Conservation (phyloP, 805 yeast genomes). For the Candida nonsorbophila region DNA sequence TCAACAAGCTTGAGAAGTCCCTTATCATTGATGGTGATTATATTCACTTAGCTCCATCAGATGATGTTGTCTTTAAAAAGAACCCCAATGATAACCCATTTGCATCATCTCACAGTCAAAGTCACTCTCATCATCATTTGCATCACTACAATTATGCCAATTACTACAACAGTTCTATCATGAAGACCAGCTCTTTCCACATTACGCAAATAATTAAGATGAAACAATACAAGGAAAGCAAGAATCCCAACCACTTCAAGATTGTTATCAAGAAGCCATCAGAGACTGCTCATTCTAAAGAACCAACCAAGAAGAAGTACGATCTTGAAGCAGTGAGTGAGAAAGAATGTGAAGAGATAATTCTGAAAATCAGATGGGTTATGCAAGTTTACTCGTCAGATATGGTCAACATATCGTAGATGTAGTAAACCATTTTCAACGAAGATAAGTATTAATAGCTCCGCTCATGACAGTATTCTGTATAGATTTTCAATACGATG, state of each 20-base stretch:
- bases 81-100: slow-evolving; percentile 28
- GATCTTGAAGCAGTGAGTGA: slow-evolving; percentile 73
- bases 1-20: slow-evolving; percentile 74
- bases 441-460: no score
- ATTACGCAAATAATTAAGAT: slow-evolving; percentile 69
- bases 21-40: slow-evolving; percentile 93
- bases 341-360: slow-evolving; percentile 66
- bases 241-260: slow-evolving; percentile 76
- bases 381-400: slow-evolving; percentile 43
- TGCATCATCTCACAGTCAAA: slow-evolving; percentile 12
- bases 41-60: slow-evolving; percentile 81
- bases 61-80: slow-evolving; percentile 49
- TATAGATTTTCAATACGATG: no score
- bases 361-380: slow-evolving; percentile 59
- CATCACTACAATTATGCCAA: slow-evolving; percentile 36
- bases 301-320: slow-evolving; percentile 69
- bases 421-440: no score
- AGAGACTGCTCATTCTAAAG: slow-evolving; percentile 14
- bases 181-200: slow-evolving; percentile 84
- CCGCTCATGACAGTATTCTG: no score
- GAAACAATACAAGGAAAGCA: slow-evolving; percentile 60
- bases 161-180: slow-evolving; percentile 57
- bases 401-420: slow-evolving; percentile 7
- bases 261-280: slow-evolving; percentile 50
- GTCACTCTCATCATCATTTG: slow-evolving; percentile 30